A percentile compares a stretch with the other conserved stretches of the same genome.
Conservation (phyloP, 768 basidiomycete species). For the Xerocomellus chrysenteron region DNA sequence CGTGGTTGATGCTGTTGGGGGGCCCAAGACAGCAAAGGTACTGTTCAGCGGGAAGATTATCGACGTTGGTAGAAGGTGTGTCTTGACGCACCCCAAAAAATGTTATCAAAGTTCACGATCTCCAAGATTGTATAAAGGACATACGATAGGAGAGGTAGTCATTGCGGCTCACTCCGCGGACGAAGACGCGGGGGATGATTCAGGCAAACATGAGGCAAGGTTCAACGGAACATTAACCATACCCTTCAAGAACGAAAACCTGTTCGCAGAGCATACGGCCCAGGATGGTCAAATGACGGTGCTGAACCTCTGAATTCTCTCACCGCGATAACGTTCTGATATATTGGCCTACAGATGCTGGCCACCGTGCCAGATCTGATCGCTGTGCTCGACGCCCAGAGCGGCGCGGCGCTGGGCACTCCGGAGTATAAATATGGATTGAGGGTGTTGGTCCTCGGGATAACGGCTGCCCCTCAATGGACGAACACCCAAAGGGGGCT, state of each 20-base stretch:
- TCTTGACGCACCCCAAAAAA: neutral
- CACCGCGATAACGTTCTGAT: conserved; percentile 1
- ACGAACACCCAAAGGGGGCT: conserved; percentile 50
- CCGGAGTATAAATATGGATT: conserved; percentile 62
- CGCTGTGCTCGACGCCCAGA: conserved; percentile 60
- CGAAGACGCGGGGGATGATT: conserved; percentile 29
- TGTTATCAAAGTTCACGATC: neutral
- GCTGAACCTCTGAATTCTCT: neutral
- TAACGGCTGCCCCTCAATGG: conserved; percentile 54
- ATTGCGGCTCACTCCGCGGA: conserved; percentile 30
- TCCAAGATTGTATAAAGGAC: conserved; percentile 36
- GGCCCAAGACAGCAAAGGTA: conserved; percentile 34
- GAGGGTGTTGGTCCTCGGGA: conserved; percentile 51
- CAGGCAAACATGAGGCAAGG: conserved; percentile 16
- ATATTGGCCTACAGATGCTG: conserved; percentile 37
- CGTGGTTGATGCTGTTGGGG: conserved; percentile 38
- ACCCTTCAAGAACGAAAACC: conserved; percentile 65
- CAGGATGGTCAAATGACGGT: conserved; percentile 29
- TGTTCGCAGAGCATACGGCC: conserved; percentile 45
- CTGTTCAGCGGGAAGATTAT: conserved; percentile 63
- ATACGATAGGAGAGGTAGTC: conserved; percentile 39
- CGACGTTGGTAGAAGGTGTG: conserved; percentile 42
- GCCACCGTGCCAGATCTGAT: conserved; percentile 67
- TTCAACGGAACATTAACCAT: conserved; percentile 40
- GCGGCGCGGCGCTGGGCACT: conserved; percentile 59